phyloP scores from a whole-genome alignment of 73 alveolate species.

The Tetrahymena borealis region DNA sequence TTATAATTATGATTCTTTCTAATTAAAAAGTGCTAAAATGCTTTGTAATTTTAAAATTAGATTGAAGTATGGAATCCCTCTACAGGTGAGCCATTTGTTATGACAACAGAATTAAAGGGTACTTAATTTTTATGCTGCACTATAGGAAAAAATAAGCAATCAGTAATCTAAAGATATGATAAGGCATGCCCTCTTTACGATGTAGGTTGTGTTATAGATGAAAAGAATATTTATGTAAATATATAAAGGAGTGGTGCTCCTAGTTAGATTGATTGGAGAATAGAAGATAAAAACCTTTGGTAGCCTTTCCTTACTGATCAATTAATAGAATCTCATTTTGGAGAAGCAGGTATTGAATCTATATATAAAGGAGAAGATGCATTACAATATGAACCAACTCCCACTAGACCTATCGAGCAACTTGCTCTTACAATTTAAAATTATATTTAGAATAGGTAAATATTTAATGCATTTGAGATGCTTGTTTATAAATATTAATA shows the following conservation, averaged over 20 bases:
- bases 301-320: conserved; percentile 79
- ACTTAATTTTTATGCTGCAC: conserved; percentile 66
- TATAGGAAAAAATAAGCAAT: conserved; percentile 69
- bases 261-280: conserved; percentile 72
- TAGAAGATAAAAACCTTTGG: conserved; percentile 81
- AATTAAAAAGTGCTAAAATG: too few relatives aligned
- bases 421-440: conserved; percentile 47
- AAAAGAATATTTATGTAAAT: conserved; percentile 84
- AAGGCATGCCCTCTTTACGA: conserved; percentile 82
- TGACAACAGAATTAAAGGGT: conserved; percentile 68
- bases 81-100: conserved; percentile 86
- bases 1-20: background rate
- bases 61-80: conserved; percentile 96
- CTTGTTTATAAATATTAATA: background rate
- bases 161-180: conserved; percentile 60
- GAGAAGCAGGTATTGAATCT: conserved; percentile 60
- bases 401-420: conserved; percentile 39
- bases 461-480: conserved; percentile 2
- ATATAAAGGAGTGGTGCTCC: conserved; percentile 82
- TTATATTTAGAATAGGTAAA: conserved; percentile 56
- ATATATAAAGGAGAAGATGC: conserved; percentile 72
- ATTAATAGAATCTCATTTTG: conserved; percentile 49
- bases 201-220: conserved; percentile 88
- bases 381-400: conserved; percentile 54
- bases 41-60: background rate